These are phyloP conservation scores for Boletales sp. DNA, from an alignment of 768 basidiomycete genomes.

Conservation along the genomic window DNA sequence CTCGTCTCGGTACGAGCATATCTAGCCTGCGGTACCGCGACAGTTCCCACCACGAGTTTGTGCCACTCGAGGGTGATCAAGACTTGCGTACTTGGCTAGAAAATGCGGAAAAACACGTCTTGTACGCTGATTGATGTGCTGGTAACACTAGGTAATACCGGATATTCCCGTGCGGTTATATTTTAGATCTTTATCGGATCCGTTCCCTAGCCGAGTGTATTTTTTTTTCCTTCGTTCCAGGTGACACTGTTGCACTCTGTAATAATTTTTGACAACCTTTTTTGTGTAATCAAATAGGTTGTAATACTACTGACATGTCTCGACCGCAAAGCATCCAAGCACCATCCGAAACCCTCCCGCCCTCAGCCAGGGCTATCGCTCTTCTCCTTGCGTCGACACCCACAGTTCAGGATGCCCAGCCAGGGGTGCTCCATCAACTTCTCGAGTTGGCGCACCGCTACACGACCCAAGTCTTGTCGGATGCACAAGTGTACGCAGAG, in stretches of 20 bases:
- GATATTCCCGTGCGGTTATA: conserved; percentile 18
- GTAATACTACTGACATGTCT: conserved; percentile 33
- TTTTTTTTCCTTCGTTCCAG: background rate
- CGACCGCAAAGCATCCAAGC: conserved; percentile 31
- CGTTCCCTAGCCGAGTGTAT: conserved; percentile 13
- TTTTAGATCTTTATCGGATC: conserved; percentile 26
- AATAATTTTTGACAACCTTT: conserved; percentile 6
- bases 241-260: background rate
- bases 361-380: conserved; percentile 82
- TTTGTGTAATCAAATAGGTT: background rate
- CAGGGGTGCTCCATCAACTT: conserved; percentile 81
- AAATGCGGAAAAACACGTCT: conserved; percentile 74
- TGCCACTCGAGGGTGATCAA: conserved; percentile 59
- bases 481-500: conserved; percentile 84
- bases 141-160: conserved; percentile 1
- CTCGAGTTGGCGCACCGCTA: conserved; percentile 86
- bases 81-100: conserved; percentile 74
- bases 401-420: conserved; percentile 81
- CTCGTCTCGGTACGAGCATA: conserved; percentile 77
- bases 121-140: conserved; percentile 64
- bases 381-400: conserved; percentile 81
- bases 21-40: conserved; percentile 70
- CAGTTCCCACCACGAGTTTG: conserved; percentile 60
- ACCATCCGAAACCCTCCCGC: conserved; percentile 65
- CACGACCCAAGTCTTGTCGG: conserved; percentile 76